Base-by-base conservation (phyloP, 2,329 filamentous ascomycete species). In the Penicillium glabrum region DNA sequence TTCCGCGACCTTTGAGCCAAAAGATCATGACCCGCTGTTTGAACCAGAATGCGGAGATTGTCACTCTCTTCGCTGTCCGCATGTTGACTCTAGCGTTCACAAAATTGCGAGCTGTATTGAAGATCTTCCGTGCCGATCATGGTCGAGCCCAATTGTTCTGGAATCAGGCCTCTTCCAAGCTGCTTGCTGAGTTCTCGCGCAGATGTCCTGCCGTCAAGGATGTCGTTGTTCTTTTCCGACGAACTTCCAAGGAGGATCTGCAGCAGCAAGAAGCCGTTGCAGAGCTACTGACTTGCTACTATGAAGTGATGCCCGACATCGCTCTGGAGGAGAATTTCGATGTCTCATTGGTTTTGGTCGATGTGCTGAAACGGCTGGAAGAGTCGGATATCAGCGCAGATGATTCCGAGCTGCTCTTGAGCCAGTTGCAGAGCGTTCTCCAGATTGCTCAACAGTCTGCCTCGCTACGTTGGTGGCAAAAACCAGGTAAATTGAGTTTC, bases 381-480 rank as follows among this genome's bases (percentile, higher is more conserved):
- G 73, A 81, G 14, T 51, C 61, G 1, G 66, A 65, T 14, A 41
- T 71, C 16, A 77, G 81, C 16, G 74, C 79, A 3, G 79, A 82
- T 43, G 79, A 84, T 46, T 73, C 80, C 49, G 80, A 81, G 1
- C 77, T 93, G 46, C 79, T 85, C 23, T 72, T 89, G 10, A 84
- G 93, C 67, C 90, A 96, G 73, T 78, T 97, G 27, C 88, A 92
- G 70, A 90, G 93, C 70, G 79, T 96, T 19, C 84, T 96, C 19
- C 83, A 86, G 29, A 90, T 97, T 69, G 91, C 93, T 3, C 85
- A 86, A 60, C 86, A 88, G 65, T 96, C 92, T 3, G 86, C 90
- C 0, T 87, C 88, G 6, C 95, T 96, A 87, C 86, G 89, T 60
- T 98, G 93, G 93, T 97, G 95, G 78, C 83, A 89, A 60, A 93